phyloP scores from a whole-genome alignment of 225 moss, liverwort and hornwort genomes.

The Thuidium tamariscinum region DNA sequence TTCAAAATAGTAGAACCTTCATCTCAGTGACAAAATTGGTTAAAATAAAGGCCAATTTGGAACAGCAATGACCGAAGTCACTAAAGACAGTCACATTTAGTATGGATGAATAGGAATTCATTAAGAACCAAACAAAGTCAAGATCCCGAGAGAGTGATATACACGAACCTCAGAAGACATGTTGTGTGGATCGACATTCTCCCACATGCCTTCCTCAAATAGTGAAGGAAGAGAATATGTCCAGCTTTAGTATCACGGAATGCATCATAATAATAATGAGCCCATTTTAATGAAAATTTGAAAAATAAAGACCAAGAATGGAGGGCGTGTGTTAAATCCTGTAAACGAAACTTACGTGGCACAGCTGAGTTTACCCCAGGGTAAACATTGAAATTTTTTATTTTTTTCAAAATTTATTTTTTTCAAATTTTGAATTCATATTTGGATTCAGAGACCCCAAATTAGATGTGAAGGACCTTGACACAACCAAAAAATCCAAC shows the following conservation, averaged over 20 bases:
- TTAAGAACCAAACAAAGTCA: not conserved
- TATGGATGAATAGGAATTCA: not conserved
- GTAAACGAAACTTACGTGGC: too few species aligned
- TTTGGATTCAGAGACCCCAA: too few species aligned
- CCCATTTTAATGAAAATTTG: not conserved
- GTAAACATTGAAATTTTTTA: too few species aligned
- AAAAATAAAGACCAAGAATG: not conserved
- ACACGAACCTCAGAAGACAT: constrained; percentile 71
- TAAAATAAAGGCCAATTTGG: not conserved
- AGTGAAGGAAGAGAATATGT: not conserved
- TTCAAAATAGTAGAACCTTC: not conserved
- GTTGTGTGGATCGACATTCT: constrained; percentile 75
- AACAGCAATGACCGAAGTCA: not conserved
- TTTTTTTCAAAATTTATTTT: too few species aligned
- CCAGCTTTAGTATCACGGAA: not conserved
- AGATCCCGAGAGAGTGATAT: not conserved
- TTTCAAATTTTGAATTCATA: too few species aligned
- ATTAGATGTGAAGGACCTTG: too few species aligned
- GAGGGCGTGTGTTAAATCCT: too few species aligned
- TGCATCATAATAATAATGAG: not conserved
- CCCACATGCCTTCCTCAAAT: constrained; percentile 64
- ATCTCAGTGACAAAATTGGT: not conserved
- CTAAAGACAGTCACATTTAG: not conserved
- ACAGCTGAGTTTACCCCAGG: too few species aligned
- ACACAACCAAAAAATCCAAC: too few species aligned